Conservation (phyloP, 495 filamentous ascomycete genomes). For the Bacidia rubella region DNA sequence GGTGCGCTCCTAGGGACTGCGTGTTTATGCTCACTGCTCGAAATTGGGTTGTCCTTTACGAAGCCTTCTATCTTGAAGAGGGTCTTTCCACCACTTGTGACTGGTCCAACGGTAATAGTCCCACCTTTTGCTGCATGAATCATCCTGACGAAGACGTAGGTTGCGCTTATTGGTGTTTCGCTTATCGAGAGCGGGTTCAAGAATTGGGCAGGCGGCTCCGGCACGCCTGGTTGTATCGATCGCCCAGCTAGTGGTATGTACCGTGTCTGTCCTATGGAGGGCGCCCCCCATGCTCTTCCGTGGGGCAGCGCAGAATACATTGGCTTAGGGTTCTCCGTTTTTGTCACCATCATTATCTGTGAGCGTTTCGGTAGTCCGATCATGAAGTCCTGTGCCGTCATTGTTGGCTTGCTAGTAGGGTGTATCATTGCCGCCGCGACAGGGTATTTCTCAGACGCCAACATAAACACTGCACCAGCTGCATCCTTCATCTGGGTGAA, state of each 20-base stretch:
- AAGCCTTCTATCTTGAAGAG: constrained; percentile 54
- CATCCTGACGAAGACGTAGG: constrained; percentile 17
- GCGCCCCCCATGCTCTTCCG: constrained; percentile 65
- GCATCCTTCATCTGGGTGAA: constrained; percentile 84
- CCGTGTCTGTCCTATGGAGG: constrained; percentile 54
- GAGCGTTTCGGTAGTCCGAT: constrained; percentile 74
- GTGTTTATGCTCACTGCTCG: constrained; percentile 53
- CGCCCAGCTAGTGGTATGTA: constrained; percentile 41
- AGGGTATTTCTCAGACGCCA: constrained; percentile 64
- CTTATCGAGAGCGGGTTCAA: constrained; percentile 67
- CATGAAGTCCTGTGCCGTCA: constrained; percentile 61
- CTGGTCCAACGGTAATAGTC: constrained; percentile 46
- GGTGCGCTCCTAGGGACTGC: constrained; percentile 72
- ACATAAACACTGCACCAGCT: constrained; percentile 53
- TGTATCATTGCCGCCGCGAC: constrained; percentile 78
- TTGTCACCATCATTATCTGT: constrained; percentile 75
- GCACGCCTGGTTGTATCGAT: constrained; percentile 37
- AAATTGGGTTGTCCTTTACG: constrained; percentile 63
- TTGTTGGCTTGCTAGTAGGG: constrained; percentile 69
- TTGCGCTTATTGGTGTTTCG: constrained; percentile 61
- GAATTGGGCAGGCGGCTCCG: constrained; percentile 72
- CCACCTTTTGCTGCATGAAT: not conserved
- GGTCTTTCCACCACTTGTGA: constrained; percentile 83
- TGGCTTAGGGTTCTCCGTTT: constrained; percentile 80
- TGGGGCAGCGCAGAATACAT: constrained; percentile 86